A percentile compares a stretch with the other conserved stretches of the same genome.
Evolutionary conservation across 495 filamentous ascomycete species (phyloP).

Genomic region (Tetracladium setigerum): DNA sequence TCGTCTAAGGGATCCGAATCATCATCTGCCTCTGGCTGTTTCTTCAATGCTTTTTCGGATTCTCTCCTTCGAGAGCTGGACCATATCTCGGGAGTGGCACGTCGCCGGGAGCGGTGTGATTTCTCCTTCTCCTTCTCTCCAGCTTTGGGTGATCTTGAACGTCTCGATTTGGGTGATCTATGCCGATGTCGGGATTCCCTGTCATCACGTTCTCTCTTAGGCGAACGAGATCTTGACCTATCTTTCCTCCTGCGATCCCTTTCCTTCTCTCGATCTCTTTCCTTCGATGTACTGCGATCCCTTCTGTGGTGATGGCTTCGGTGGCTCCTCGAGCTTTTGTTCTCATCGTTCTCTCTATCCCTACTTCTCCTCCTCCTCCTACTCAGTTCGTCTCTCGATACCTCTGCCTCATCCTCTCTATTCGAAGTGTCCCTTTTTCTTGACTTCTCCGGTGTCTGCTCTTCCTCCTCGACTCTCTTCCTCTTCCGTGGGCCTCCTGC

Average conservation of each 20-base stretch:
- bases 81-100: neutral
- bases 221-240: conserved; percentile 26
- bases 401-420: neutral
- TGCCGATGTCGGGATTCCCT: conserved; percentile 24
- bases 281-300: conserved; percentile 12
- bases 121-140: conserved; percentile 1
- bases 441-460: too few relatives aligned
- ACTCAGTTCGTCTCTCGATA: conserved; percentile 7
- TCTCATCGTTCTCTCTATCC: conserved; percentile 12
- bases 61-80: neutral
- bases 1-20: conserved; percentile 76
- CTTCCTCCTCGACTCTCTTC: conserved; percentile 15
- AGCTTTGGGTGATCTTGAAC: conserved; percentile 10
- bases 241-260: conserved; percentile 4
- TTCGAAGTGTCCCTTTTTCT: too few relatives aligned
- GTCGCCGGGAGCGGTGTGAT: conserved; percentile 2
- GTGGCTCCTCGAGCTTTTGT: conserved; percentile 3
- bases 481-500: conserved; percentile 32
- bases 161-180: conserved; percentile 21
- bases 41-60: neutral
- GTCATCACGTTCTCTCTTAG: conserved; percentile 9
- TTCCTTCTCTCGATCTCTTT: neutral
- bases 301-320: conserved; percentile 3
- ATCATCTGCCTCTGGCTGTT: conserved; percentile 7
- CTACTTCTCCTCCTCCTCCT: conserved; percentile 12